Conservation (phyloP, 176 grass and related monocot genomes). For the Oryza meyeriana region DNA sequence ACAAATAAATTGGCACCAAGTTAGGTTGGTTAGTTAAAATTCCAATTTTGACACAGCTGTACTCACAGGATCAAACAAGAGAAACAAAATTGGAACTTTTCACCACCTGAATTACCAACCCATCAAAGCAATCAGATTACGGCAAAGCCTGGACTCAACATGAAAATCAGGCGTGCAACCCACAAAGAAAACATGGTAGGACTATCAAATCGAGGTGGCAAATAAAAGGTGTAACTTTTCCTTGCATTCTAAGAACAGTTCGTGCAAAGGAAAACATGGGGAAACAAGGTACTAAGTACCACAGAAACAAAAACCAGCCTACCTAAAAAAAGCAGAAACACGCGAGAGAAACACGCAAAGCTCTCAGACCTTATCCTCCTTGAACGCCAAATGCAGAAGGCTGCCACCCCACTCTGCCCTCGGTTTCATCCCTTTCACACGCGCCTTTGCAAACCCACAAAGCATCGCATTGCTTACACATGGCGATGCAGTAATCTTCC, state of each 20-base stretch:
- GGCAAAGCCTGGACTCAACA: neutral
- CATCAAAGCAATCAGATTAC: neutral
- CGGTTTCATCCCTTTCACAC: constrained; percentile 21
- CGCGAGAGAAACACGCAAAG: constrained; percentile 47
- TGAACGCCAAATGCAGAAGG: constrained; percentile 32
- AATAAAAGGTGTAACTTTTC: constrained; percentile 20
- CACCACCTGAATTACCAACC: constrained; percentile 33
- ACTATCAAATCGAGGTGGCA: neutral
- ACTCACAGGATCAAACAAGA: constrained; percentile 11
- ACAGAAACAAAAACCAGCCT: neutral
- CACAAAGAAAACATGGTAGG: neutral
- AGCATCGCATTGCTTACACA: constrained; percentile 36
- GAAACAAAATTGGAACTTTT: constrained; percentile 18
- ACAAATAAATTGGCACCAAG: constrained; percentile 35
- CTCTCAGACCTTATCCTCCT: constrained; percentile 19
- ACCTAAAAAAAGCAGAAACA: constrained; percentile 39
- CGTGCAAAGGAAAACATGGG: neutral
- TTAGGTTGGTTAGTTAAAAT: constrained; percentile 29
- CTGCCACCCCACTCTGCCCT: neutral
- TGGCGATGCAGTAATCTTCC: neutral
- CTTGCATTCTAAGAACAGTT: constrained; percentile 1
- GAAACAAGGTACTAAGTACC: neutral
- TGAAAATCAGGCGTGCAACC: neutral
- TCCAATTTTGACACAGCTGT: constrained; percentile 3
- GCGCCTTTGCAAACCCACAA: constrained; percentile 29